Conservation (phyloP, 164 flowering plant species). For the Umbilicus rupestris region DNA sequence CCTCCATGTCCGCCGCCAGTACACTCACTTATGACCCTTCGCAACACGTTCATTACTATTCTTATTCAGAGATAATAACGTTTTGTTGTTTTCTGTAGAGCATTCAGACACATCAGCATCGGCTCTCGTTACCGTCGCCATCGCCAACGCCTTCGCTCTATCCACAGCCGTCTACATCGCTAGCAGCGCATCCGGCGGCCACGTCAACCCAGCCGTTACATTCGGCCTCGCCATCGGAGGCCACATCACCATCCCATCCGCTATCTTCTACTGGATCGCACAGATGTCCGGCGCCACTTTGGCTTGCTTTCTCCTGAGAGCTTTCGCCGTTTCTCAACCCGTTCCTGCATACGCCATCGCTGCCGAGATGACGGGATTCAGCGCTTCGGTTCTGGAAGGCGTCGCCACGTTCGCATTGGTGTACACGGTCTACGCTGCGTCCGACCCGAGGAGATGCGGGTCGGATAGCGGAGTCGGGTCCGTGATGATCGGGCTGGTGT, state of each 20-base stretch:
- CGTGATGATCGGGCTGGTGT: constrained; percentile 43
- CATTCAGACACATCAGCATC: constrained; percentile 16
- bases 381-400: constrained; percentile 64
- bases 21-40: not conserved
- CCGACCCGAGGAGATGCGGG: constrained; percentile 44
- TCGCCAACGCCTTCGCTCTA: constrained; percentile 56
- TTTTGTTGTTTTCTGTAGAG: not conserved
- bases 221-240: constrained; percentile 74
- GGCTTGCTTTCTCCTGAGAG: constrained; percentile 55
- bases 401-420: constrained; percentile 61
- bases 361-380: constrained; percentile 72
- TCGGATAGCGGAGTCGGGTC: constrained; percentile 38
- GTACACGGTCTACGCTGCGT: constrained; percentile 53
- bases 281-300: constrained; percentile 59
- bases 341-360: constrained; percentile 46
- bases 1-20: constrained; percentile 59
- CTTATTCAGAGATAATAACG: constrained; percentile 19
- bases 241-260: constrained; percentile 48
- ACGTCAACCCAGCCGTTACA: constrained; percentile 82
- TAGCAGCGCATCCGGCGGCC: constrained; percentile 55
- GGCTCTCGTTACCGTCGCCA: constrained; percentile 35
- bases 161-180: constrained; percentile 49
- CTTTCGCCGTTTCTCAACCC: constrained; percentile 22
- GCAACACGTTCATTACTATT: not conserved
- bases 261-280: constrained; percentile 61